These are phyloP conservation scores for Orbilia javanica DNA, from an alignment of 2,329 filamentous ascomycete genomes.

Conservation along the genomic window DNA sequence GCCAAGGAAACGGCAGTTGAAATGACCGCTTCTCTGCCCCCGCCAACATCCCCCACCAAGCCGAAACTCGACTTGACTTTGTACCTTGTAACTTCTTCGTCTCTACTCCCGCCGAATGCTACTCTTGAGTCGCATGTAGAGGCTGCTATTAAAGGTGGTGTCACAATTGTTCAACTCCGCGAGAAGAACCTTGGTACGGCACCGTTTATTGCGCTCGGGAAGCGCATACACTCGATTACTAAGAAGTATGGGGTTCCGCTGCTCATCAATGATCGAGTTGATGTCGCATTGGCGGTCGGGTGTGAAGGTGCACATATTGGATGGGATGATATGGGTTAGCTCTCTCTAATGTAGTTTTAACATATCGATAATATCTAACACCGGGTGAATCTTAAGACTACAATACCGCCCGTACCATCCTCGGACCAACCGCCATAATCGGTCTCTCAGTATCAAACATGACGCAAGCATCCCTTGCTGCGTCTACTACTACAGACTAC, in stretches of 20 bases:
- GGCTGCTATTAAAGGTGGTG: constrained; percentile 67
- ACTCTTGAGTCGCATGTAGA: constrained; percentile 60
- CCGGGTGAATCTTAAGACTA: constrained; percentile 68
- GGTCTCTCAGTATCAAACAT: constrained; percentile 85
- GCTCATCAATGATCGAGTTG: constrained; percentile 91
- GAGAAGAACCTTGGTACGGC: constrained; percentile 86
- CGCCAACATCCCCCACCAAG: constrained; percentile 15
- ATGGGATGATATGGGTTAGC: constrained; percentile 87
- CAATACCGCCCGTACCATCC: constrained; percentile 75
- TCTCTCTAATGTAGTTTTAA: background rate
- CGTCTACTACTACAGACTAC: constrained; percentile 84
- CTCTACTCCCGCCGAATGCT: constrained; percentile 57
- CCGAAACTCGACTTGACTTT: constrained; percentile 58
- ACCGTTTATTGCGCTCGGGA: constrained; percentile 77
- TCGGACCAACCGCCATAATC: constrained; percentile 84
- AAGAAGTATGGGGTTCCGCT: constrained; percentile 78
- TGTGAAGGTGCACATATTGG: constrained; percentile 95
- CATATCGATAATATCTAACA: background rate
- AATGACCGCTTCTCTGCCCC: background rate
- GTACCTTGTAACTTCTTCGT: constrained; percentile 61
- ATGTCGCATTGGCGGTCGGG: constrained; percentile 85
- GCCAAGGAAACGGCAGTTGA: constrained; percentile 9
- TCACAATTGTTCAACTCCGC: constrained; percentile 87
- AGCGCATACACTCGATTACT: constrained; percentile 78
- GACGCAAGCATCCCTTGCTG: constrained; percentile 79